Conservation (phyloP, 495 filamentous ascomycete species). For the Aspergillus bertholletiae region DNA sequence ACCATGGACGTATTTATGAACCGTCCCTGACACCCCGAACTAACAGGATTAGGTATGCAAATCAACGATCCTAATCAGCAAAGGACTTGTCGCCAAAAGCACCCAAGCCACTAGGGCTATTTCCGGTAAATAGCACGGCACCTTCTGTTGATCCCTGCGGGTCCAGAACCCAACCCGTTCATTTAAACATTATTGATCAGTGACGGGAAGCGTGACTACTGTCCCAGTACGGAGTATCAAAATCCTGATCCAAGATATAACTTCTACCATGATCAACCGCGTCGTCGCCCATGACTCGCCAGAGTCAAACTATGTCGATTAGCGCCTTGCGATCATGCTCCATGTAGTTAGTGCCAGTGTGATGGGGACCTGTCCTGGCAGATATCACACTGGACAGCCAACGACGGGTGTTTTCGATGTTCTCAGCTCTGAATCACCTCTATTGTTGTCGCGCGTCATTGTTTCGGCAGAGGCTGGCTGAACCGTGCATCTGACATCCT, state of each 20-base stretch:
- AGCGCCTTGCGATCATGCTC: background rate
- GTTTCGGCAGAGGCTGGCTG: background rate
- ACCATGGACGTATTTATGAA: constrained; percentile 5
- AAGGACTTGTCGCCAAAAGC: background rate
- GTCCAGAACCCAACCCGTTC: background rate
- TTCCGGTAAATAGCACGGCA: background rate
- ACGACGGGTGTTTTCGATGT: background rate
- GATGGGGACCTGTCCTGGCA: background rate
- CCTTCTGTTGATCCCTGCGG: background rate
- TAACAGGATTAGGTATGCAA: constrained; percentile 12
- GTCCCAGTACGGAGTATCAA: too few species aligned
- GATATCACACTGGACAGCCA: background rate
- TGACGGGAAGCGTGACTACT: background rate
- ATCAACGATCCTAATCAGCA: constrained; percentile 12
- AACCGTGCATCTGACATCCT: background rate
- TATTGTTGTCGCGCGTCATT: background rate
- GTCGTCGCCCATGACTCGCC: background rate
- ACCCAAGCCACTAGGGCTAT: background rate
- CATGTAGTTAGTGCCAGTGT: background rate
- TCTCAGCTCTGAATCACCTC: background rate
- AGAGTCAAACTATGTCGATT: background rate
- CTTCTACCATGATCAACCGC: background rate
- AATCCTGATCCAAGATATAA: background rate
- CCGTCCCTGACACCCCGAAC: background rate
- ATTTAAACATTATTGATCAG: background rate